Base-by-base conservation (phyloP, 1,284 basidiomycete genomes). In the Marasmius tenuissimus region DNA sequence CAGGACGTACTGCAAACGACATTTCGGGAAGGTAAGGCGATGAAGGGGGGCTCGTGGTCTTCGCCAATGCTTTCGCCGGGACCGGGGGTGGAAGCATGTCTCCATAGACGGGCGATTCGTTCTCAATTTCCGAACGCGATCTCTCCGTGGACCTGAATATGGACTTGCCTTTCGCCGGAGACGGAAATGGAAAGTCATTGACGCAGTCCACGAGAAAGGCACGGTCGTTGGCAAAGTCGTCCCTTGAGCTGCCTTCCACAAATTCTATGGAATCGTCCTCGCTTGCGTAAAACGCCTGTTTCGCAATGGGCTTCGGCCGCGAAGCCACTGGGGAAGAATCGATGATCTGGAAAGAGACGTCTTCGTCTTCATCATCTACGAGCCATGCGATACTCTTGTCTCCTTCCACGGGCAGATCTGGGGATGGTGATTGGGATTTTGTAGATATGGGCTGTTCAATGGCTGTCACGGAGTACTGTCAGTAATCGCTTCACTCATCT, bases 331-430 rank as follows among this genome's bases (percentile, higher is more conserved):
- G 85, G 0, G 84, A 80, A 20, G 85, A 86, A 53, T 75, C 72
- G 10, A 82, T 57, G 47, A 88, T 79, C 57, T 81, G 76, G 61
- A 88, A 74, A 53, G 80, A 76, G 3, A 76, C 76, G 3, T 81
- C 80, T 59, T 84, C 82, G 58, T 86, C 84, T 54, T 87, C 86
- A 49, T 85, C 86, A 55, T 86, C 85, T 11, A 90, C 72, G 22
- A 90, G 75, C 88, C 88, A 90, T 2, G 83, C 79, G 73, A 89
- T 85, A 65, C 78, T 77, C 39, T 75, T 67, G 33, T 72, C 67
- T 20, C 62, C 58, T 39, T 61, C 58, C 51, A 42, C 58, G 14
- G 47, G 61, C 54, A 49, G 59, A 33, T 42, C 53, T 35, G 55
- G 51, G 48, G 58, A 48, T 39, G 58, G 20, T 18, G 7, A 14